Evolutionary conservation across 345 rosid genomes (phyloP).

Genomic region (Trapa incisa): DNA sequence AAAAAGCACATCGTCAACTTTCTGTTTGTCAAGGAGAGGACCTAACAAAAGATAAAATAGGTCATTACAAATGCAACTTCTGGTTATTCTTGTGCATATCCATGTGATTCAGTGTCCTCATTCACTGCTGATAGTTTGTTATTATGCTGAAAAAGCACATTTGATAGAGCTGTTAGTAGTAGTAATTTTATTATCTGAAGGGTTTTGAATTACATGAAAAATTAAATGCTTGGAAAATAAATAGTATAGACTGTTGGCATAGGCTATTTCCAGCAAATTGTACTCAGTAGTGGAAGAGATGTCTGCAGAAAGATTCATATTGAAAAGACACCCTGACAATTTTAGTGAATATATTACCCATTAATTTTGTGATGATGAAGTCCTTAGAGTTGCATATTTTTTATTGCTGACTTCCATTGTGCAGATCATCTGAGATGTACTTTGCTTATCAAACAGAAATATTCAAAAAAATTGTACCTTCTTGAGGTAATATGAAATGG

Average conservation of each 20-base stretch:
- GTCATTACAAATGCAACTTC: neutral
- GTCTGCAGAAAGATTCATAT: neutral
- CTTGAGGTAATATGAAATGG: neutral
- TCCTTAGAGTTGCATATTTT: neutral
- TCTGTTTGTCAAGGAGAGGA: neutral
- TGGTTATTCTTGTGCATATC: neutral
- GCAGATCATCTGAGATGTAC: neutral
- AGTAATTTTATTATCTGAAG: neutral
- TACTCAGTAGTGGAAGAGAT: neutral
- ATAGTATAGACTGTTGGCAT: neutral
- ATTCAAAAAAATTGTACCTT: neutral
- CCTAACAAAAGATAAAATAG: neutral
- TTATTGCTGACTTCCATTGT: neutral
- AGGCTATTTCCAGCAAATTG: neutral
- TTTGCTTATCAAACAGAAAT: neutral
- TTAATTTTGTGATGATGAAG: neutral
- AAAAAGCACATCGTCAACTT: neutral
- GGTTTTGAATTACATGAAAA: neutral
- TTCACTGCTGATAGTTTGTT: neutral
- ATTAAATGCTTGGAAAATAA: neutral
- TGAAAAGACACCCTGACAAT: neutral
- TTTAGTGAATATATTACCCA: neutral
- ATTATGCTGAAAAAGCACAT: neutral
- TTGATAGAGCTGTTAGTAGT: neutral
- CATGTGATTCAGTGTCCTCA: neutral